Evolutionary conservation across 305 asterid genomes (phyloP).

Genomic region (Fraxinus baroniana): DNA sequence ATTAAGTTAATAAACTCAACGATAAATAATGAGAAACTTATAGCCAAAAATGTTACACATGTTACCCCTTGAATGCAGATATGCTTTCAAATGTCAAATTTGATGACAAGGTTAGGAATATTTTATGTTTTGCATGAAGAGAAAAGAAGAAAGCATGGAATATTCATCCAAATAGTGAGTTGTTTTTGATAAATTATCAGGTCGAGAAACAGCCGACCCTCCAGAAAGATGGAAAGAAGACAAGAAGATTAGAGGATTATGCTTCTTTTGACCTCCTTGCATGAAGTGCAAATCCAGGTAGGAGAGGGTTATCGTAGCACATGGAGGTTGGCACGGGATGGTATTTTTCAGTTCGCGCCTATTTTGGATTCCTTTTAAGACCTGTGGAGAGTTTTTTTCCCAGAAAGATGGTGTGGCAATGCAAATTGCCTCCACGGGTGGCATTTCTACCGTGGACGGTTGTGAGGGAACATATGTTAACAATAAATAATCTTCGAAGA

Average conservation of each 20-base stretch:
- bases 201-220: neutral
- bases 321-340: neutral
- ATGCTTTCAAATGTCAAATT: neutral
- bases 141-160: conserved; percentile 2
- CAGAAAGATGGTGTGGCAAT: neutral
- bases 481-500: neutral
- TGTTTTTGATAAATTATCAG: neutral
- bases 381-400: neutral
- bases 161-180: neutral
- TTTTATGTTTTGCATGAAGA: neutral
- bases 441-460: neutral
- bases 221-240: neutral
- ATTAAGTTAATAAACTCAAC: neutral
- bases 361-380: neutral
- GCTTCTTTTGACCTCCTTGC: neutral
- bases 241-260: neutral
- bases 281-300: neutral
- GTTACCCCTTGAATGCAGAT: neutral
- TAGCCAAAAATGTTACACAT: neutral
- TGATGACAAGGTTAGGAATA: neutral
- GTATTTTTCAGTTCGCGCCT: neutral
- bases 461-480: neutral
- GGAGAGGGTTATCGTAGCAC: neutral
- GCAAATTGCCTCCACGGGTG: neutral
- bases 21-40: neutral